Base-by-base conservation (phyloP, 1,139 yeast species). In the Pichia sp. region DNA sequence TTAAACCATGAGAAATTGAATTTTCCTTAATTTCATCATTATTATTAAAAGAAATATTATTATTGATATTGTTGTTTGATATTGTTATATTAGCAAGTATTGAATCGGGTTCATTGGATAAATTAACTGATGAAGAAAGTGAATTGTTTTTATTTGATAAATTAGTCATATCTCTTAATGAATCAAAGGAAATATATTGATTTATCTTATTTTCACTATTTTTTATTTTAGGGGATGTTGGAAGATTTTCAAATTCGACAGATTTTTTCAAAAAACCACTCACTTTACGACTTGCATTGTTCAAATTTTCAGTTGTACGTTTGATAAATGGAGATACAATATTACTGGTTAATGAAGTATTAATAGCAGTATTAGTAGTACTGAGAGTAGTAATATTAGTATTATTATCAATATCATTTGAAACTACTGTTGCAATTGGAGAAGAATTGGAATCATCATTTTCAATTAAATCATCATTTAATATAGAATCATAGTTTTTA, bases 131-230 rank as follows among this genome's bases (percentile, higher is more conserved):
- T 16, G 16, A 16, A 16, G 36, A 33, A 12, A 27, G 20, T 8
- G 36, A 33, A 22, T 32, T 32, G 23, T 32, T 32, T 11, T 16
- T 16, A 16, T 16, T 16, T 16, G 16, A 16, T 16, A 32, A 32
- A 22, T 10, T 32, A 4, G 35, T 23, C 45, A 45, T 41, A 37
- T 53, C 61, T 35, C 55, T 56, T 24, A 68, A 58, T 3, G 69
- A 59, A 25, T 64, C 65, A 52, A 68, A 69, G 2, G 73, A 69
- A 6, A 68, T 58, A 49, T 68, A 69, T 26, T 65, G 69, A 6
- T 63, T 51, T 32, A 33, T 25, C 22, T 23, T 23, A 10, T 33
- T 6, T 8, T 57, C 62, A 16, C 49, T 55, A 2, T 28, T 39
- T 29, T 35, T 39, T 16, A 26, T 28, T 6, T 23, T 31, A 20